Conservation (phyloP, 2,329 filamentous ascomycete species). For the Acarospora socialis region DNA sequence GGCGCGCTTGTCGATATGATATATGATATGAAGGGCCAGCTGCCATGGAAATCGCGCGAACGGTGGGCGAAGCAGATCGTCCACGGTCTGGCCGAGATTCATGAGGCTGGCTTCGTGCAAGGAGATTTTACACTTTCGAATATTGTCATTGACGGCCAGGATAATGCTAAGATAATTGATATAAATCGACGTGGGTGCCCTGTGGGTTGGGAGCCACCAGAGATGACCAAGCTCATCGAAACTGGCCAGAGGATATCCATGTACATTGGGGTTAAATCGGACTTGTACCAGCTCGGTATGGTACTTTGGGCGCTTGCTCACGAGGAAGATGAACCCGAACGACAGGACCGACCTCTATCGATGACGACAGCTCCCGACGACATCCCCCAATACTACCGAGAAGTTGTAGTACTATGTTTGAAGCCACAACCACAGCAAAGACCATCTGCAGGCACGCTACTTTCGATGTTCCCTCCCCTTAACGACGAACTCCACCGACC, state of each 20-base stretch:
- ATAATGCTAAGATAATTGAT: conserved; percentile 92
- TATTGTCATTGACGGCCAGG: conserved; percentile 74
- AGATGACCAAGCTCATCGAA: conserved; percentile 71
- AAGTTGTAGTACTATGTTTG: conserved; percentile 63
- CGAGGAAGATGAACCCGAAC: conserved; percentile 80
- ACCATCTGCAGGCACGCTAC: conserved; percentile 56
- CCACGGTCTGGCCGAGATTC: conserved; percentile 76
- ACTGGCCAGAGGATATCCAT: conserved; percentile 84
- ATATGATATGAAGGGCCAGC: conserved; percentile 55
- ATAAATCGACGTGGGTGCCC: conserved; percentile 96
- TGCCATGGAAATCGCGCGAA: conserved; percentile 60
- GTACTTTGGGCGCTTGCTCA: conserved; percentile 84
- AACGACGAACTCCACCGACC: conserved; percentile 12
- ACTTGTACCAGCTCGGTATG: conserved; percentile 94
- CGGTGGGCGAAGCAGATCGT: conserved; percentile 89
- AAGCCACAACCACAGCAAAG: conserved; percentile 58
- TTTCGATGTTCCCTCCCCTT: conserved; percentile 49
- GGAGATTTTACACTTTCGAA: conserved; percentile 96
- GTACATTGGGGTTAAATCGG: conserved; percentile 97
- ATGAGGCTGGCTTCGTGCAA: conserved; percentile 92
- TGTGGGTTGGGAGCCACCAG: conserved; percentile 93
- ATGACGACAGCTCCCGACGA: conserved; percentile 36
- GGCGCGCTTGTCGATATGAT: conserved; percentile 84
- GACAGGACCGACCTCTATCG: conserved; percentile 55
- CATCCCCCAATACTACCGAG: conserved; percentile 66